phyloP scores from a whole-genome alignment of 176 grass and related monocot species.

The Bromus sterilis region DNA sequence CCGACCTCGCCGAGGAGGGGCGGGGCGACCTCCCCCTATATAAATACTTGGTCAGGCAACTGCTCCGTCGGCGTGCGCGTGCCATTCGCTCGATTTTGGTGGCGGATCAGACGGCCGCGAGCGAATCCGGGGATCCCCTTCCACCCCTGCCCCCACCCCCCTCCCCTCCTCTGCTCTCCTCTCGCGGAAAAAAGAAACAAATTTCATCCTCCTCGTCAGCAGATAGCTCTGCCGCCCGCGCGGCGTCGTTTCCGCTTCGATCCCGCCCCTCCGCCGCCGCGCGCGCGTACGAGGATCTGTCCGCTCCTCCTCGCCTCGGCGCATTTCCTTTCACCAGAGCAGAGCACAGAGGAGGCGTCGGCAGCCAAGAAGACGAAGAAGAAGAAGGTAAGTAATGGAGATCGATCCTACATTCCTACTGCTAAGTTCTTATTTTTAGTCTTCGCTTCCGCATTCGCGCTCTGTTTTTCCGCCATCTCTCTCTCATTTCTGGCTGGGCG shows the following conservation, averaged over 20 bases:
- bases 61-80: conserved; percentile 6
- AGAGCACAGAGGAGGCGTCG: not conserved
- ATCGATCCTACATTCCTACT: not conserved
- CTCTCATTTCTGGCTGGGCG: not conserved
- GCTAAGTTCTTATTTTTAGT: not conserved
- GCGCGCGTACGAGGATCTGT: not conserved
- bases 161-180: not conserved
- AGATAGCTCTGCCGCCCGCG: not conserved
- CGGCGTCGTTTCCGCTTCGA: conserved; percentile 5
- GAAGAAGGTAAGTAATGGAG: conserved; percentile 18
- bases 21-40: not conserved
- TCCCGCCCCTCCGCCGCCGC: conserved; percentile 5
- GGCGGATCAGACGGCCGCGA: conserved; percentile 45
- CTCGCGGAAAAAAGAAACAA: not conserved
- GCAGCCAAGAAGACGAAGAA: not conserved
- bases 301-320: not conserved
- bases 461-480: not conserved
- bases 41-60: conserved; percentile 11
- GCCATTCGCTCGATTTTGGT: conserved; percentile 22
- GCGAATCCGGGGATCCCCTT: conserved; percentile 34
- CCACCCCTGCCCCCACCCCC: not conserved
- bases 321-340: not conserved
- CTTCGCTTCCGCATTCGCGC: not conserved
- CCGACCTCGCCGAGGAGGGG: not conserved
- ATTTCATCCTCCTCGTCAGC: conserved; percentile 16